Evolutionary conservation across 768 basidiomycete genomes (phyloP).

Genomic region (Serendipita vermifera): DNA sequence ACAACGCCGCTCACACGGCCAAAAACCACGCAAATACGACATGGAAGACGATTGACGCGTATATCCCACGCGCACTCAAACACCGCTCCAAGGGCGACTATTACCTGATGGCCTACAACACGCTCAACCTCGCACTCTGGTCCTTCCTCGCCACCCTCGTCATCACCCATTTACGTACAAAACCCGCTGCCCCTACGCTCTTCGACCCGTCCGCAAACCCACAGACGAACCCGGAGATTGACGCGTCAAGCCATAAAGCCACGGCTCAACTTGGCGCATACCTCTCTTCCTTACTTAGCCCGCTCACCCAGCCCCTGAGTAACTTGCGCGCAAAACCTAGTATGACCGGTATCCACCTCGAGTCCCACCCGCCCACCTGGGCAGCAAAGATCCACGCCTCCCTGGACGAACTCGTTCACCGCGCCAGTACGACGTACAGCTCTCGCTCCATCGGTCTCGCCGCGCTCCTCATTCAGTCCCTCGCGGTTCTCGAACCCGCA

Average conservation of each 20-base stretch:
- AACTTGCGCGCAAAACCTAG: constrained; percentile 18
- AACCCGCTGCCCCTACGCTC: constrained; percentile 20
- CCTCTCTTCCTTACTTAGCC: constrained; percentile 19
- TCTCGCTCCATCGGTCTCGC: constrained; percentile 37
- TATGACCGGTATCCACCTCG: constrained; percentile 21
- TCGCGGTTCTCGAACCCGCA: constrained; percentile 69
- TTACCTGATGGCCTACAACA: constrained; percentile 74
- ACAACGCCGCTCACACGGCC: too few relatives aligned
- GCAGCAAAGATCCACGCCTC: constrained; percentile 16
- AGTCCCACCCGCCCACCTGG: constrained; percentile 24
- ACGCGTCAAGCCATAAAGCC: constrained; percentile 11
- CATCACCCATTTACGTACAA: constrained; percentile 31
- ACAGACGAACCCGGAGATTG: constrained; percentile 15
- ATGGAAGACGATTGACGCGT: too few relatives aligned
- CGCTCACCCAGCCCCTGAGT: constrained; percentile 24
- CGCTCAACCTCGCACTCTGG: constrained; percentile 65
- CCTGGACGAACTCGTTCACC: constrained; percentile 21
- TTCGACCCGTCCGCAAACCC: constrained; percentile 21
- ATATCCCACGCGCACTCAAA: constrained; percentile 5
- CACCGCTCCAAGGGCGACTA: constrained; percentile 15
- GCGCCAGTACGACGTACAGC: constrained; percentile 45
- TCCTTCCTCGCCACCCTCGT: constrained; percentile 48
- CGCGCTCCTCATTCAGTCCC: constrained; percentile 67
- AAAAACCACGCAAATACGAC: too few relatives aligned
- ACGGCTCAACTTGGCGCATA: constrained; percentile 17